Evolutionary conservation across 371 early-diverging fungal genomes (phyloP).

Genomic region (Dinochytrium kinnereticum): DNA sequence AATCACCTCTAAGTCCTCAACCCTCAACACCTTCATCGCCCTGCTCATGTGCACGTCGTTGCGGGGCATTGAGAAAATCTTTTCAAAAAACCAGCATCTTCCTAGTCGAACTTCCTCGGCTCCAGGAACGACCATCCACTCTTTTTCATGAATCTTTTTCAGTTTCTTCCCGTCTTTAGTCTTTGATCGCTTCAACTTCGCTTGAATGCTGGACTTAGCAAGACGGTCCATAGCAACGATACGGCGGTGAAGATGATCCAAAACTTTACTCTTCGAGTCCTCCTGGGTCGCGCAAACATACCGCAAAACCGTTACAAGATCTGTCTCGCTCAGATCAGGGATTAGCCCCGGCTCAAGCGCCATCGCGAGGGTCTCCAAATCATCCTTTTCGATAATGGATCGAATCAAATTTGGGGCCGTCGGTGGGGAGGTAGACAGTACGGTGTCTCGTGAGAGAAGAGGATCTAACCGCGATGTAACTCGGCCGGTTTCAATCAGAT

Average conservation of each 20-base stretch:
- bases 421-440: not conserved
- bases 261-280: not conserved
- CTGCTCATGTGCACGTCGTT: slow-evolving; percentile 29
- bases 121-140: no score
- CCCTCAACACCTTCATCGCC: slow-evolving; percentile 24
- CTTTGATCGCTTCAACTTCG: not conserved
- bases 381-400: slow-evolving; percentile 16
- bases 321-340: slow-evolving; percentile 15
- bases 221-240: not conserved
- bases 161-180: no score
- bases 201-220: not conserved
- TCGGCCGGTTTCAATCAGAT: slow-evolving; percentile 31
- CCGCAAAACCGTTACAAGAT: not conserved
- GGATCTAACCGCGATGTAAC: slow-evolving; percentile 19
- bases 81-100: slow-evolving; percentile 32
- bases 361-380: slow-evolving; percentile 17
- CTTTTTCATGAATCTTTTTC: no score
- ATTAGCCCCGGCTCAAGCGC: slow-evolving; percentile 9
- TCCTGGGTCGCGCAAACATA: not conserved
- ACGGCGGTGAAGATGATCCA: not conserved
- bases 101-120: slow-evolving; percentile 23
- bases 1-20: slow-evolving; percentile 26
- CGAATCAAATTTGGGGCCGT: not conserved
- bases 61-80: slow-evolving; percentile 21
- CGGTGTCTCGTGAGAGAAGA: not conserved